These are phyloP conservation scores for Acacia concinna DNA, from an alignment of 331 rosid species.

Conservation along the genomic window DNA sequence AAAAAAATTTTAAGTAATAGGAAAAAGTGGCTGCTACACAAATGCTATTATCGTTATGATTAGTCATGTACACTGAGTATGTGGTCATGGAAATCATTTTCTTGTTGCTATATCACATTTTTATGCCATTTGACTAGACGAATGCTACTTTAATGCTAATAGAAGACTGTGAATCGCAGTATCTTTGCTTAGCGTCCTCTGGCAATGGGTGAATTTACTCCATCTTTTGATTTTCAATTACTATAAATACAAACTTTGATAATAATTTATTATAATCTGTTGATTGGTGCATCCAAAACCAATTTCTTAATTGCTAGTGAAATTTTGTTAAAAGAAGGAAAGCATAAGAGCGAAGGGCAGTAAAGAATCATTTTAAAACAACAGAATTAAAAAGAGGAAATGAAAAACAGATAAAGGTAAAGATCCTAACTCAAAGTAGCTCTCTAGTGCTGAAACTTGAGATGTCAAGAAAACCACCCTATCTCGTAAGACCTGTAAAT, in stretches of 20 bases:
- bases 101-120: neutral
- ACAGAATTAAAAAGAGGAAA: neutral
- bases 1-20: neutral
- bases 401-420: neutral
- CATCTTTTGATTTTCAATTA: too few relatives aligned
- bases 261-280: neutral
- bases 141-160: neutral
- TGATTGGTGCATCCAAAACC: neutral
- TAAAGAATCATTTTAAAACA: neutral
- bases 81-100: neutral
- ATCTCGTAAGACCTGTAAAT: neutral
- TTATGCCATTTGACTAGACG: neutral
- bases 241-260: neutral
- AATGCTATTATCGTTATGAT: neutral
- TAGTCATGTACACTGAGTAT: neutral
- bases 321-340: neutral
- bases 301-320: neutral
- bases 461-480: neutral
- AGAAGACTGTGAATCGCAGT: neutral
- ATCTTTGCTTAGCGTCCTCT: neutral
- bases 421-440: neutral
- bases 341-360: neutral
- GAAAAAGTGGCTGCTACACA: neutral
- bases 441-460: neutral
- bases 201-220: neutral